Evolutionary conservation across 305 asterid species (phyloP).

Genomic region (Nicotiana rustica): DNA sequence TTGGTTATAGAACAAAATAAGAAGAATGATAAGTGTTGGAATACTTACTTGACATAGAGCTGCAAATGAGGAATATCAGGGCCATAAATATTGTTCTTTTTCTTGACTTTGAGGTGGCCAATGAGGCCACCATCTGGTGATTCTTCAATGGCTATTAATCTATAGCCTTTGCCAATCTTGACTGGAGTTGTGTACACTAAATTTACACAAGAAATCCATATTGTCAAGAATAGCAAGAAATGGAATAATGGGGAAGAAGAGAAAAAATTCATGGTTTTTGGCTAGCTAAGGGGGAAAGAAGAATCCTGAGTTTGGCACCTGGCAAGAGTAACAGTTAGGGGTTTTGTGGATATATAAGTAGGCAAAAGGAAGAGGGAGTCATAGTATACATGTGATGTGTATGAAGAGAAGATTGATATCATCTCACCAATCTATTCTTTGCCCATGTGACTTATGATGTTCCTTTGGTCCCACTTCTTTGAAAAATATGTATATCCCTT

Average conservation of each 20-base stretch:
- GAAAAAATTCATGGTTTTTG: slow-evolving; percentile 35
- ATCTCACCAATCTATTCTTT: neutral
- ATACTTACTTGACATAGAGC: slow-evolving; percentile 80
- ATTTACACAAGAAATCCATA: slow-evolving; percentile 36
- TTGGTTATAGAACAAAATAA: no score
- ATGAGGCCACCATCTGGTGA: slow-evolving; percentile 75
- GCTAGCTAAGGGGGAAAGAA: slow-evolving; percentile 4
- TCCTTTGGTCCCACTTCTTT: slow-evolving; percentile 20
- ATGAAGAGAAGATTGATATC: slow-evolving; percentile 35
- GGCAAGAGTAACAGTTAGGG: slow-evolving; percentile 3
- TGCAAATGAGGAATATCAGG: slow-evolving; percentile 81
- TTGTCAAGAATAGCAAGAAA: slow-evolving; percentile 18
- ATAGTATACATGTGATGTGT: slow-evolving; percentile 45
- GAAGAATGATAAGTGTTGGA: no score
- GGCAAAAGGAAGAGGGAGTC: neutral
- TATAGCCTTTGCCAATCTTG: slow-evolving; percentile 87
- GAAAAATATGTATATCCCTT: neutral
- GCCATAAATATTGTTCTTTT: slow-evolving; percentile 72
- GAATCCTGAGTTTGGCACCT: neutral
- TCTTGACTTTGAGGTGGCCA: slow-evolving; percentile 77
- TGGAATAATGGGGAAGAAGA: slow-evolving; percentile 38
- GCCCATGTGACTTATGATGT: slow-evolving; percentile 31
- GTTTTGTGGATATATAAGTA: slow-evolving; percentile 24
- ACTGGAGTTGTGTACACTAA: slow-evolving; percentile 37
- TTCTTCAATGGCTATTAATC: slow-evolving; percentile 68